Evolutionary conservation across 2,329 filamentous ascomycete species (phyloP), one percentile per base, ranked within the genome.

Genomic region (Fonsecaea monophora): DNA sequence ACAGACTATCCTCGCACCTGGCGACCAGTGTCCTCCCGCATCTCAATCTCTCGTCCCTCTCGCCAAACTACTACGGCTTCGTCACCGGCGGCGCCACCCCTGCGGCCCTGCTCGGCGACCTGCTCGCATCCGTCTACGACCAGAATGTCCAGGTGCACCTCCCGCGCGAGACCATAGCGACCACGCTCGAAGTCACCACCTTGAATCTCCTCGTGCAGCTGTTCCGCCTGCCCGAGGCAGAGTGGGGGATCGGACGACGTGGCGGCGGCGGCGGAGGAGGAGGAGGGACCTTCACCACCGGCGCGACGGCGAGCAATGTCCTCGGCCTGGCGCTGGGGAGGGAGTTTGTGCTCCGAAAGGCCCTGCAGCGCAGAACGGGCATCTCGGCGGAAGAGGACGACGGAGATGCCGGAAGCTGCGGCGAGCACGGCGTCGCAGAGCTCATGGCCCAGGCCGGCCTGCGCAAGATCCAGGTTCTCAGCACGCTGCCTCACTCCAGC

Each of bases 101-200:
- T 5, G 87, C 92, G 30, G 93, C 93, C 37, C 85, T 90, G 72
- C 86, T 92, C 62, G 94, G 92, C 1, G 94, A 97, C 77, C 90
- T 92, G 70, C 79, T 97, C n/a, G 92, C 94, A 68, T 89, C 89
- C 4, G 85, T 87, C 8, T 86, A 90, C 68, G 94, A 97, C 76
- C 92, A 96, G 76, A 97, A 94, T 77, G 89, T 93, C 4, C 86
- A 89, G 65, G 91, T 96, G 0, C 93, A 97, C 76, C 82, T 97
- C 1, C 89, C 92, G 0, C 81, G 83, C 21, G 91, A 97, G 77
- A 90, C 88, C 0, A 84, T 94, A 35, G 86, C 88, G 21, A 96
- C 92, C 0, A 86, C 88, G 30, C 85, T 97, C 9, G 94, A 97
- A 77, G 87, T 90, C 69, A 83, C 84, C 13, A 88, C 94, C 0